Conservation (phyloP, 2,329 filamentous ascomycete species). For the Aspergillus carbonarius region DNA sequence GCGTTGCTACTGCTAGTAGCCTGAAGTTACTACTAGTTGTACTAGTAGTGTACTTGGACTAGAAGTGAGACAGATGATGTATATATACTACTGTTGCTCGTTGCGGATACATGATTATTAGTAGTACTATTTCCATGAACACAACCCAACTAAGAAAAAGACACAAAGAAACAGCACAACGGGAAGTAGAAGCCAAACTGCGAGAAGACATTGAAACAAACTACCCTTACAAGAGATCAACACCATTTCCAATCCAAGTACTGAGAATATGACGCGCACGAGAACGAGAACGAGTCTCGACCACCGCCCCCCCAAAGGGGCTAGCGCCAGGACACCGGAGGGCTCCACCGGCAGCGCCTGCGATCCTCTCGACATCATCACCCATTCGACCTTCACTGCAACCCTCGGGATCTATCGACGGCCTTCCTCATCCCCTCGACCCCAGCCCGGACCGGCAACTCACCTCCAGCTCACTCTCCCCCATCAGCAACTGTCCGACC, state of each 20-base stretch:
- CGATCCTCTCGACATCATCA: slow-evolving; percentile 3
- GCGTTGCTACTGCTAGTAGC: too few species aligned
- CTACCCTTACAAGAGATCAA: too few species aligned
- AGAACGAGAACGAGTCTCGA: background rate
- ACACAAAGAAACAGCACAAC: background rate
- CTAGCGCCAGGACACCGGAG: background rate
- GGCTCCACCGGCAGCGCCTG: background rate
- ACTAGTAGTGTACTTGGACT: background rate
- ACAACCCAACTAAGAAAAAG: background rate
- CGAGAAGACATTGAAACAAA: background rate
- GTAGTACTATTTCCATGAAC: background rate
- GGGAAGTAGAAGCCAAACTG: too few species aligned
- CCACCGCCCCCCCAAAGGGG: background rate
- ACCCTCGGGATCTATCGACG: background rate
- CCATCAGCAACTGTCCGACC: too few species aligned
- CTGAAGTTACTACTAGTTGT: too few species aligned
- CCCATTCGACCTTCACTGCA: background rate
- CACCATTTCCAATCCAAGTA: too few species aligned
- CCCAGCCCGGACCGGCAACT: background rate
- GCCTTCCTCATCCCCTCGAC: background rate
- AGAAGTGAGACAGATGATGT: background rate
- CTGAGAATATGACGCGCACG: too few species aligned
- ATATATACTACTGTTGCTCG: background rate
- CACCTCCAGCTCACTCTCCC: too few species aligned
- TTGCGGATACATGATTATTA: background rate